Conservation (phyloP, 495 filamentous ascomycete species). For the Immersiella caudata region DNA sequence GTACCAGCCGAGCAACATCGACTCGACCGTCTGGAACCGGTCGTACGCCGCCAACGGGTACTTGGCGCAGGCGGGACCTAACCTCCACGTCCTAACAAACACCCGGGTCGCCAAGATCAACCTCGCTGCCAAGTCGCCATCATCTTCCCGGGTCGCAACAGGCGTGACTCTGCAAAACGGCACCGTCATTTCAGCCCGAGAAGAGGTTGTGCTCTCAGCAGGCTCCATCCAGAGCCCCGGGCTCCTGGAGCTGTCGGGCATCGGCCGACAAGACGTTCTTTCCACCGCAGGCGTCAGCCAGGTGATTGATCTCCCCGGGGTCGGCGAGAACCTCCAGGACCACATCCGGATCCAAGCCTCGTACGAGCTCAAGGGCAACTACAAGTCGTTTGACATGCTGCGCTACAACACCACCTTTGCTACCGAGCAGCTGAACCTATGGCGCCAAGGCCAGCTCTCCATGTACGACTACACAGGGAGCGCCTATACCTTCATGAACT, state of each 20-base stretch:
- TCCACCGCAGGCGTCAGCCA: conserved; percentile 40
- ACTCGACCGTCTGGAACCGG: conserved; percentile 32
- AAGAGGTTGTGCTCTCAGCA: conserved; percentile 59
- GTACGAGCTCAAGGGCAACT: conserved; percentile 27
- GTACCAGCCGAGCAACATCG: conserved; percentile 42
- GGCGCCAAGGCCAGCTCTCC: conserved; percentile 37
- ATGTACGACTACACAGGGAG: conserved; percentile 28
- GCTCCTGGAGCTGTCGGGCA: conserved; percentile 60
- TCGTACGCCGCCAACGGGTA: conserved; percentile 40
- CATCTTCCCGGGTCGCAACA: conserved; percentile 26
- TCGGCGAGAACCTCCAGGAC: conserved; percentile 56
- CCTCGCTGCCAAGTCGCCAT: background rate
- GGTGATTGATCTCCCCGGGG: conserved; percentile 49
- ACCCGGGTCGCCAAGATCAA: conserved; percentile 30
- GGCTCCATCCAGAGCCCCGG: conserved; percentile 54
- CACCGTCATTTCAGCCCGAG: conserved; percentile 40
- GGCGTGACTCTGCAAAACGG: conserved; percentile 35
- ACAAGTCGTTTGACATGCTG: conserved; percentile 33
- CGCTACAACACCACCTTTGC: conserved; percentile 54
- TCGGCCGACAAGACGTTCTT: conserved; percentile 47
- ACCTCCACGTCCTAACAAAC: conserved; percentile 24
- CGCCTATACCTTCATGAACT: conserved; percentile 32
- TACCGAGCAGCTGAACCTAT: conserved; percentile 38
- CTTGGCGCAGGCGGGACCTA: conserved; percentile 24
- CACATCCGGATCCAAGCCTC: conserved; percentile 41